Base-by-base conservation (phyloP, 202 grass and related monocot genomes). In the Hordeum pubiflorum region DNA sequence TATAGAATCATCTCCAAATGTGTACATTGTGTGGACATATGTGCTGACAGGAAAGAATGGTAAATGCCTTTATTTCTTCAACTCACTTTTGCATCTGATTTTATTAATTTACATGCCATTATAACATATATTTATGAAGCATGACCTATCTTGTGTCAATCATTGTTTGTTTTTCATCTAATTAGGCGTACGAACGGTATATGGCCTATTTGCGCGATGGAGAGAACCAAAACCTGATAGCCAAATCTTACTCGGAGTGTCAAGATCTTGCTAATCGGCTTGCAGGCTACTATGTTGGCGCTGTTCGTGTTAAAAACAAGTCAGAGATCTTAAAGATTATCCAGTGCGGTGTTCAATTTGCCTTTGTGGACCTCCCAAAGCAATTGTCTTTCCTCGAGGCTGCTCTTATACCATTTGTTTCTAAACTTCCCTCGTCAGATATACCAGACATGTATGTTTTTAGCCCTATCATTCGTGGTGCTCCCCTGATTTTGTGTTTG, bases 181-280 rank as follows among this genome's bases (percentile, higher is more conserved):
- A 86, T 69, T 74, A 98, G 96, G 87, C 80, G 4, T 98, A 88
- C 55, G 81, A 89, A 54, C 86, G 92, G 74, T 87, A 91, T 72
- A 76, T 83, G 75, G 46, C 31, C 58, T 74, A 91, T 87, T 41
- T 88, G 46, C 14, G 46, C 46, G 74, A 54, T 64, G 0, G 86
- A 59, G 85, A 85, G 65, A 89, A 87, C 75, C 78, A 87, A 69
- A 58, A 67, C 75, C 83, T 81, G 34, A 84, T 85, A 79, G 86
- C 65, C 41, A 98, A 91, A 65, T 82, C 90, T 59, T 87, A 93
- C 81, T 91, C 86, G 1, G 95, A 98, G 82, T 94, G 88, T 33
- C 91, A 95, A 79, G 92, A 95, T 64, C 90, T 98, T 64, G 90
- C 92, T 86, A 86, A 87, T 83, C 89, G 88, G 75, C 86, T 98